phyloP scores from a whole-genome alignment of 2,329 filamentous ascomycete species.

The Cladosporium oxysporum region DNA sequence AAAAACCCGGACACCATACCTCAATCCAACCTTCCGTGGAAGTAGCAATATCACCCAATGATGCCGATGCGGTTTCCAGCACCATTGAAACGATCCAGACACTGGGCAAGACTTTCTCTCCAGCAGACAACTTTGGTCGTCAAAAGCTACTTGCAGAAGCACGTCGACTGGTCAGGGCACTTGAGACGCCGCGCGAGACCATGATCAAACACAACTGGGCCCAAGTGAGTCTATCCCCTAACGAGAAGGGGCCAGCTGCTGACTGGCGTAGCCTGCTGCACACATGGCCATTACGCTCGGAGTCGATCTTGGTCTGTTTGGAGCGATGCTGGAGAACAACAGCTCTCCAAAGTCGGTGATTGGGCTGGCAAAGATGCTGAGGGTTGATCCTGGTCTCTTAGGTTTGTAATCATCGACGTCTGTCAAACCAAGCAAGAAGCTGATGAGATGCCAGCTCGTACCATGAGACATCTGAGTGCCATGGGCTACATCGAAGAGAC shows the following conservation, averaged over 20 bases:
- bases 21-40: background rate
- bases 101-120: background rate
- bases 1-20: background rate
- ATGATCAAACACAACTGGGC: conserved; percentile 19
- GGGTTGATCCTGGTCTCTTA: conserved; percentile 1
- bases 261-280: conserved; percentile 4
- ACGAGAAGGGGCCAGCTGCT: background rate
- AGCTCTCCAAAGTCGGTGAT: conserved; percentile 1
- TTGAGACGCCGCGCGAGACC: conserved; percentile 14
- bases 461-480: conserved; percentile 7
- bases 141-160: conserved; percentile 9
- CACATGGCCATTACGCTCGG: conserved; percentile 16
- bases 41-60: conserved; percentile 7
- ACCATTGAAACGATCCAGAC: background rate
- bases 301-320: conserved; percentile 10
- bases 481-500: conserved; percentile 15
- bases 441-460: background rate
- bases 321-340: conserved; percentile 10
- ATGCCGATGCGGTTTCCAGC: background rate
- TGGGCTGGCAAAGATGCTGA: conserved; percentile 1
- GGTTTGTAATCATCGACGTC: background rate
- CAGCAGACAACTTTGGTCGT: background rate
- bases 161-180: conserved; percentile 2
- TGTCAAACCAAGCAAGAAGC: background rate
- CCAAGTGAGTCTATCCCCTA: background rate